phyloP scores from a whole-genome alignment of 495 filamentous ascomycete genomes.

The Clavariopsis aquatica region DNA sequence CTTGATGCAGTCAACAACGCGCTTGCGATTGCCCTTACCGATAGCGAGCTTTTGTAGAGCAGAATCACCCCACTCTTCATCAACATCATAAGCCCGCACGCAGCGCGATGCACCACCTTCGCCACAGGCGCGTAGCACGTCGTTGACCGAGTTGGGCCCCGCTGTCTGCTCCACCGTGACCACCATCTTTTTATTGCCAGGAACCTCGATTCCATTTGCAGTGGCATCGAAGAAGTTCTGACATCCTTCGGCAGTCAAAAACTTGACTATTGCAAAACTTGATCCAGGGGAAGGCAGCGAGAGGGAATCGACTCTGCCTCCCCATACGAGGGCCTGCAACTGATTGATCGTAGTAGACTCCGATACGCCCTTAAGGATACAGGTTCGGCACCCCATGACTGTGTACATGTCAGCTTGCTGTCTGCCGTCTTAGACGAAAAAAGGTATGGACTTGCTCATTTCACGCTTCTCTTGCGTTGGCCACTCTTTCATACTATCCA shows the following conservation, averaged over 20 bases:
- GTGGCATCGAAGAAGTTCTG: conserved; percentile 48
- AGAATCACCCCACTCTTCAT: conserved; percentile 42
- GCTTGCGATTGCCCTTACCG: conserved; percentile 33
- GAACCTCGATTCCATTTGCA: conserved; percentile 49
- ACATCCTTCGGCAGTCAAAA: conserved; percentile 48
- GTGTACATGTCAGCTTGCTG: conserved; percentile 6
- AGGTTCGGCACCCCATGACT: conserved; percentile 44
- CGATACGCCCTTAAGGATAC: conserved; percentile 48
- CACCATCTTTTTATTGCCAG: conserved; percentile 18
- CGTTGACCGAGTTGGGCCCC: conserved; percentile 48
- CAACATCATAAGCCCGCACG: conserved; percentile 48
- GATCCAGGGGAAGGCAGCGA: conserved; percentile 21
- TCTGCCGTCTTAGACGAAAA: not conserved
- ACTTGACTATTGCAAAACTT: conserved; percentile 46
- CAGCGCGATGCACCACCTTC: conserved; percentile 47
- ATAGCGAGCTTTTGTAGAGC: conserved; percentile 42
- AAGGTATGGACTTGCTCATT: conserved; percentile 15
- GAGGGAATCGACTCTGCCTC: conserved; percentile 49
- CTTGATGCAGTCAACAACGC: conserved; percentile 48
- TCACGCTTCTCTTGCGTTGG: conserved; percentile 30
- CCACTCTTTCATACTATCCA: conserved; percentile 23
- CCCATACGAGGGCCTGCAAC: conserved; percentile 50
- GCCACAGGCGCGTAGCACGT: conserved; percentile 43
- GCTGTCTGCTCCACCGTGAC: conserved; percentile 45
- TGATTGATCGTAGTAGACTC: conserved; percentile 41